Conservation (phyloP, 331 rosid species). For the Arachis monticola region DNA sequence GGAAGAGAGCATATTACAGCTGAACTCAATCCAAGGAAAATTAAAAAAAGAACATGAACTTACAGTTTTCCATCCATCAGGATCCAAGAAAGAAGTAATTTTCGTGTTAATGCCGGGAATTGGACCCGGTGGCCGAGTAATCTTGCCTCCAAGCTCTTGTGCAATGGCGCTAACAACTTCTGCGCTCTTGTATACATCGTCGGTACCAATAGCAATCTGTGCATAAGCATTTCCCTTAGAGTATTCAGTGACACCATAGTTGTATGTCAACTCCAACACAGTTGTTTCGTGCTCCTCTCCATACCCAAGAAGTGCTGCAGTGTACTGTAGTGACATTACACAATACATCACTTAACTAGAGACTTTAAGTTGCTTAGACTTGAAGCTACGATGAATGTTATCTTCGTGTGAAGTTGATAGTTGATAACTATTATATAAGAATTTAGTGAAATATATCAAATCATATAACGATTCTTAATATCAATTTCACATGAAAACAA, state of each 20-base stretch:
- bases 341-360: neutral
- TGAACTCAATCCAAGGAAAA: neutral
- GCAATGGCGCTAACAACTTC: slow-evolving; percentile 65
- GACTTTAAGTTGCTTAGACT: neutral
- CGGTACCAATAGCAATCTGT: slow-evolving; percentile 92
- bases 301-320: slow-evolving; percentile 71
- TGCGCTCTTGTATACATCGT: slow-evolving; percentile 89
- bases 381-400: neutral
- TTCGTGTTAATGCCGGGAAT: slow-evolving; percentile 82
- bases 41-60: slow-evolving; percentile 28
- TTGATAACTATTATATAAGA: no score
- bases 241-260: slow-evolving; percentile 83
- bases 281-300: slow-evolving; percentile 77
- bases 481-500: no score
- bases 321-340: slow-evolving; percentile 59
- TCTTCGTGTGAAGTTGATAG: no score
- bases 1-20: neutral
- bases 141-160: slow-evolving; percentile 93
- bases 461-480: no score
- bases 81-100: slow-evolving; percentile 73
- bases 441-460: no score
- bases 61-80: slow-evolving; percentile 98
- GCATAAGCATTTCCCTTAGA: slow-evolving; percentile 91
- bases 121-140: slow-evolving; percentile 86
- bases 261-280: slow-evolving; percentile 86